Evolutionary conservation across 352 stramenopile species (phyloP).

Genomic region (Phytophthora macrochlamydospora): DNA sequence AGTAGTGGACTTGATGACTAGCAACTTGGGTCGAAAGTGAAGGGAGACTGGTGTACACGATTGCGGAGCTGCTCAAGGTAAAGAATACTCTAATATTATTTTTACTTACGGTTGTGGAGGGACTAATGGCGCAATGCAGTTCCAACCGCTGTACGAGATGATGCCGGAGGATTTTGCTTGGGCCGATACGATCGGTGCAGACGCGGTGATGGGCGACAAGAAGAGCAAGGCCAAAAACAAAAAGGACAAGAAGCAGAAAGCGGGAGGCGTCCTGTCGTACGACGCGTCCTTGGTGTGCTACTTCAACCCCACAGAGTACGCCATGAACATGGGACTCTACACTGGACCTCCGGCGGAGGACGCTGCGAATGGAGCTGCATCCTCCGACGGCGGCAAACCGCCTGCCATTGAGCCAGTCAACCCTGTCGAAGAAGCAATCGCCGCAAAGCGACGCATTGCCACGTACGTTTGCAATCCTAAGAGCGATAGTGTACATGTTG

Average conservation of each 20-base stretch:
- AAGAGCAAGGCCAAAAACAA: slow-evolving; percentile 49
- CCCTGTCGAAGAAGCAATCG: slow-evolving; percentile 67
- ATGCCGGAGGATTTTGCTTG: slow-evolving; percentile 68
- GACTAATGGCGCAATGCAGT: slow-evolving; percentile 31
- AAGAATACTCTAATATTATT: too few relatives aligned
- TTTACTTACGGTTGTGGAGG: too few relatives aligned
- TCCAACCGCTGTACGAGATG: slow-evolving; percentile 72
- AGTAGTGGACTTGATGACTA: slow-evolving; percentile 11
- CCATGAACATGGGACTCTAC: slow-evolving; percentile 63
- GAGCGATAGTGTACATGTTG: too few relatives aligned
- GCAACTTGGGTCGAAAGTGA: slow-evolving; percentile 55
- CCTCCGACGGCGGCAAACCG: slow-evolving; percentile 18
- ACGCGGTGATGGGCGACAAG: slow-evolving; percentile 52
- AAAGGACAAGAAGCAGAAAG: slow-evolving; percentile 50
- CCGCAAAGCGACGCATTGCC: slow-evolving; percentile 53
- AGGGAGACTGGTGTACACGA: slow-evolving; percentile 59
- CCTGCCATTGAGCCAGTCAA: slow-evolving; percentile 36
- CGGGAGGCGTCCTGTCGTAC: slow-evolving; percentile 56
- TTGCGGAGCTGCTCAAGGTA: slow-evolving; percentile 70
- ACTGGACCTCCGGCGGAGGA: slow-evolving; percentile 42
- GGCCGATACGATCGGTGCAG: slow-evolving; percentile 63
- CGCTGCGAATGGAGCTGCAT: slow-evolving; percentile 6
- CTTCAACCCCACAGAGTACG: slow-evolving; percentile 82
- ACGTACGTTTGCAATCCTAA: slow-evolving; percentile 38
- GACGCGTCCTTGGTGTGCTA: slow-evolving; percentile 76